Percentiles rank a stretch among this genome's conserved stretches.
Conservation (phyloP, 768 basidiomycete genomes). For the Kwoniella dendrophila region DNA sequence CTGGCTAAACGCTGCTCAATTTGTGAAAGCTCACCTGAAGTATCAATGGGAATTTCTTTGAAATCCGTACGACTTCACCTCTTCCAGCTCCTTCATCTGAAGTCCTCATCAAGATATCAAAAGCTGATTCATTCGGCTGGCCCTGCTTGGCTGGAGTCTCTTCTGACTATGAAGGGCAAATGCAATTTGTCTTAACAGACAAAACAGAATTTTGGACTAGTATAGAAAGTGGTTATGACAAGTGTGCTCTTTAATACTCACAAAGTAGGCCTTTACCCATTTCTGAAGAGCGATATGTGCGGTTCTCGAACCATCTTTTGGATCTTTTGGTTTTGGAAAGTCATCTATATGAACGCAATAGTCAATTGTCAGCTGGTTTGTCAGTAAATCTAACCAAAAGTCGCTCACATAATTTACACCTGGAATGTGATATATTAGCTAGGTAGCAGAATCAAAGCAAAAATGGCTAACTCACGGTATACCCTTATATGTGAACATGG, state of each 20-base stretch:
- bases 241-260: slow-evolving; percentile 19
- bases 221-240: too few relatives aligned
- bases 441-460: neutral
- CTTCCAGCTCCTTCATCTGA: slow-evolving; percentile 55
- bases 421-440: slow-evolving; percentile 1
- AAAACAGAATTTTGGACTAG: too few relatives aligned
- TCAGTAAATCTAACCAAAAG: neutral
- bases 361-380: slow-evolving; percentile 50
- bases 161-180: slow-evolving; percentile 30
- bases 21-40: slow-evolving; percentile 57
- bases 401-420: slow-evolving; percentile 19
- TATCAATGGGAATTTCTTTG: slow-evolving; percentile 76
- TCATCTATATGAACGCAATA: too few relatives aligned
- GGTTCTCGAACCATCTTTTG: slow-evolving; percentile 16
- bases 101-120: slow-evolving; percentile 60
- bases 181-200: too few relatives aligned
- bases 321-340: slow-evolving; percentile 44
- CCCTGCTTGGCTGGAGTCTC: neutral
- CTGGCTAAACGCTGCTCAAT: neutral
- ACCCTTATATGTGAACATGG: slow-evolving; percentile 74
- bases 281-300: slow-evolving; percentile 62
- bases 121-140: slow-evolving; percentile 57
- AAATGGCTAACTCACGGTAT: slow-evolving; percentile 70
- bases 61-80: slow-evolving; percentile 61
- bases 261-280: slow-evolving; percentile 80